Evolutionary conservation across 768 basidiomycete species (phyloP).

Genomic region (Hemileccinum impolitum): DNA sequence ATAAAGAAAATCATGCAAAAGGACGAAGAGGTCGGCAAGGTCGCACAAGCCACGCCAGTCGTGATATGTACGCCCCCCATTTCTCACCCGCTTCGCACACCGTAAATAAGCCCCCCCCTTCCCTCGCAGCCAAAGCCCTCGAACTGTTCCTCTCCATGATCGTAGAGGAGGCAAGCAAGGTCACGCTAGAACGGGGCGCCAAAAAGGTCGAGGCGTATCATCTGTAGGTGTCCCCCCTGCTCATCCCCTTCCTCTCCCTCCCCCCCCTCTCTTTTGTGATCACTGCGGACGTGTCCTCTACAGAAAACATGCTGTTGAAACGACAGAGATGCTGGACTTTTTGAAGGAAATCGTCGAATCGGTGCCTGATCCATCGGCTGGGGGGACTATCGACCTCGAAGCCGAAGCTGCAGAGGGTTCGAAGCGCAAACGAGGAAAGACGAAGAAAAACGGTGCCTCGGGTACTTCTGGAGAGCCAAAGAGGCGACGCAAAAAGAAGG

Average conservation of each 20-base stretch:
- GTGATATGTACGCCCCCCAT: conserved; percentile 80
- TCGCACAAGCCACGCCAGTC: conserved; percentile 92
- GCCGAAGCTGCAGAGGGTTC: conserved; percentile 50
- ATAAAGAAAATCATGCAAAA: conserved; percentile 99
- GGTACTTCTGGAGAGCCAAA: conserved; percentile 37
- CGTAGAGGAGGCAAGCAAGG: conserved; percentile 77
- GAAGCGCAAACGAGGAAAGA: conserved; percentile 58
- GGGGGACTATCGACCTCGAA: conserved; percentile 73
- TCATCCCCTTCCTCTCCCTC: no score
- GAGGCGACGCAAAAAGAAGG: conserved; percentile 49
- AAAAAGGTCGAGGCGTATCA: conserved; percentile 93
- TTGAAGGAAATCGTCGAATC: conserved; percentile 86
- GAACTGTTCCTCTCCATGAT: conserved; percentile 88
- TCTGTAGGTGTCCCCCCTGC: conserved; percentile 56
- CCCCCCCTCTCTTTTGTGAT: neutral
- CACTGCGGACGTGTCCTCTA: neutral
- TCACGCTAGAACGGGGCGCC: conserved; percentile 72
- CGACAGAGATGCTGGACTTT: conserved; percentile 88
- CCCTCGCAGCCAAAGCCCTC: conserved; percentile 81
- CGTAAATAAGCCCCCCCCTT: conserved; percentile 2
- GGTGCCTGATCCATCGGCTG: conserved; percentile 84
- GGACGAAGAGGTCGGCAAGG: conserved; percentile 98
- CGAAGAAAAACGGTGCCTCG: conserved; percentile 44
- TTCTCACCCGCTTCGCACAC: conserved; percentile 12
- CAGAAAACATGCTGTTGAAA: conserved; percentile 91